Evolutionary conservation across 805 yeast genomes (phyloP).

Genomic region (Wickerhamomyces silvicola): DNA sequence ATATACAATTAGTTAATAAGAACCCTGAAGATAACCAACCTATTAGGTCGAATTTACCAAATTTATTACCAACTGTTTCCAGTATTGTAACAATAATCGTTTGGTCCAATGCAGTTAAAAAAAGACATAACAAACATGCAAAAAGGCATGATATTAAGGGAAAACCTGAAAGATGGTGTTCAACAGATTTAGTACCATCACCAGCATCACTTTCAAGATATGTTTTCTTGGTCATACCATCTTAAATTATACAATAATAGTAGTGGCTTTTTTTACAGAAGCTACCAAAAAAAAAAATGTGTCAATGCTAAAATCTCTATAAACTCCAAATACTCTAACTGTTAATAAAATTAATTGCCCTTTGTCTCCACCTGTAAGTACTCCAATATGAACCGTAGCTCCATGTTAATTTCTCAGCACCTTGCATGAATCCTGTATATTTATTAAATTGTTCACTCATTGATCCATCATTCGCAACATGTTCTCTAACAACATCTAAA

Average conservation of each 20-base stretch:
- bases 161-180: slow-evolving; percentile 2
- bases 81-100: slow-evolving; percentile 48
- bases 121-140: slow-evolving; percentile 19
- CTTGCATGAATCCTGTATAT: slow-evolving; percentile 77
- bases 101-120: slow-evolving; percentile 44
- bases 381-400: slow-evolving; percentile 75
- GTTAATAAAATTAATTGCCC: slow-evolving; percentile 26
- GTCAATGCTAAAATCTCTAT: no score
- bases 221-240: no score
- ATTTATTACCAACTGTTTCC: slow-evolving; percentile 41
- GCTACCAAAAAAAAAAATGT: no score
- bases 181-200: slow-evolving; percentile 7
- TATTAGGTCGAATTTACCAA: slow-evolving; percentile 41
- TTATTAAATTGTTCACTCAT: slow-evolving; percentile 88
- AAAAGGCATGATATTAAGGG: slow-evolving; percentile 5
- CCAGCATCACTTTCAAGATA: no score
- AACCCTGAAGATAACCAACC: slow-evolving; percentile 56
- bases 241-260: no score
- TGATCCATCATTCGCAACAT: slow-evolving; percentile 58
- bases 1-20: slow-evolving; percentile 43
- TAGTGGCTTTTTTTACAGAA: no score
- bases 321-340: no score
- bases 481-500: slow-evolving; percentile 49
- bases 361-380: slow-evolving; percentile 58
- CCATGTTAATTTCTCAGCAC: slow-evolving; percentile 88